Conservation (phyloP, 2,329 filamentous ascomycete genomes). For the Diaporthe sp. region DNA sequence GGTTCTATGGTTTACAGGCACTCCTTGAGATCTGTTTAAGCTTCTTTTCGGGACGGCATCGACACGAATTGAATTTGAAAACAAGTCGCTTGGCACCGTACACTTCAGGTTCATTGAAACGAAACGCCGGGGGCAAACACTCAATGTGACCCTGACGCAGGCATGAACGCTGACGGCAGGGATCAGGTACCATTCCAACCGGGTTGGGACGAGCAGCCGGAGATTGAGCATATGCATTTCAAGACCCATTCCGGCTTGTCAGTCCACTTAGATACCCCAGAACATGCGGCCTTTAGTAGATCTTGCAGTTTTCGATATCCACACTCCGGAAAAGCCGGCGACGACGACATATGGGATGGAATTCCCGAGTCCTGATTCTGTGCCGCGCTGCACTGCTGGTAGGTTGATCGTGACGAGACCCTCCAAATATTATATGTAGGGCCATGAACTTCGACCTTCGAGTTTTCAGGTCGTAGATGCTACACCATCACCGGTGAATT, state of each 20-base stretch:
- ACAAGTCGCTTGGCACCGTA: background rate
- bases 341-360: conserved; percentile 23
- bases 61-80: background rate
- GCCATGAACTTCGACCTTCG: background rate
- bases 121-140: background rate
- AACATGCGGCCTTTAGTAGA: conserved; percentile 8
- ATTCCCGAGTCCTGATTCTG: background rate
- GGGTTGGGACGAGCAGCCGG: background rate
- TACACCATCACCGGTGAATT: background rate
- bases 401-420: background rate
- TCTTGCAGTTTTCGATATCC: conserved; percentile 11
- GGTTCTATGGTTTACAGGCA: too few species aligned
- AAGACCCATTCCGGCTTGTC: conserved; percentile 2
- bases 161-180: conserved; percentile 6
- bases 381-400: background rate
- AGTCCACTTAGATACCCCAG: conserved; percentile 9
- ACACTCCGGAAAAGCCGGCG: conserved; percentile 22
- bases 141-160: conserved; percentile 1
- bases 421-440: background rate
- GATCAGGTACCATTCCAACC: background rate
- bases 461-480: background rate
- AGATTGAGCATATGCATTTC: conserved; percentile 27
- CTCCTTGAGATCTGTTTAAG: background rate
- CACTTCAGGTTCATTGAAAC: conserved; percentile 12
- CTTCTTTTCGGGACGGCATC: background rate